Conservation (phyloP, 2,329 filamentous ascomycete species). For the Colletotrichum sp. region DNA sequence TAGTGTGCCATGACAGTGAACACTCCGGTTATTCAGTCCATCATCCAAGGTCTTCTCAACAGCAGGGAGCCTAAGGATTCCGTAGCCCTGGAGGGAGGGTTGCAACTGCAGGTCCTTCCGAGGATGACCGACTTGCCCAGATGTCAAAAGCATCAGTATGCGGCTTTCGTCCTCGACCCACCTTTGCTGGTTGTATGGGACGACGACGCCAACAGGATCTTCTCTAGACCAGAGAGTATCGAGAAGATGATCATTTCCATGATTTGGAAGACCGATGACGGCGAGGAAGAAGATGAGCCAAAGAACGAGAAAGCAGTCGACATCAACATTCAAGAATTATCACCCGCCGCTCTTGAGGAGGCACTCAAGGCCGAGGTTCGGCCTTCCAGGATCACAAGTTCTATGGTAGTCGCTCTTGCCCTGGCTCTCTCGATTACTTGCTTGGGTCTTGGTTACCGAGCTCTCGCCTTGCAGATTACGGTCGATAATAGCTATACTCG, state of each 20-base stretch:
- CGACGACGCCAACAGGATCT: constrained; percentile 61
- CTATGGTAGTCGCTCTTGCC: constrained; percentile 57
- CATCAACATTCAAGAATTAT: constrained; percentile 46
- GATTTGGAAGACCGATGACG: constrained; percentile 52
- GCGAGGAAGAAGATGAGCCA: constrained; percentile 43
- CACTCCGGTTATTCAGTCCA: constrained; percentile 66
- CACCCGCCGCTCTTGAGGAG: constrained; percentile 45
- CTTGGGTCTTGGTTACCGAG: constrained; percentile 53
- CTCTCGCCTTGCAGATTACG: constrained; percentile 57
- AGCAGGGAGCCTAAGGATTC: constrained; percentile 45
- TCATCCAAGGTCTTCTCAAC: constrained; percentile 52
- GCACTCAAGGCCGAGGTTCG: constrained; percentile 44
- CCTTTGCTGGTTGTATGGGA: constrained; percentile 68
- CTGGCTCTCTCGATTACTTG: constrained; percentile 56
- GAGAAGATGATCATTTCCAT: constrained; percentile 60
- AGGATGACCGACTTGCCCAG: constrained; percentile 60
- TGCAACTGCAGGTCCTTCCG: constrained; percentile 67
- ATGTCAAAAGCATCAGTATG: constrained; percentile 70
- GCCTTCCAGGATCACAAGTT: constrained; percentile 58
- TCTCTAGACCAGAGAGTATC: constrained; percentile 55
- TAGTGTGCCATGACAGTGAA: constrained; percentile 72
- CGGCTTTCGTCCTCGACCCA: constrained; percentile 66
- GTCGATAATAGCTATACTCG: constrained; percentile 60
- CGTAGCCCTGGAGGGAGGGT: constrained; percentile 62
- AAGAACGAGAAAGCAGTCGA: constrained; percentile 43